These are phyloP conservation scores for Heliosperma pusillum DNA, from an alignment of 148 eudicot species.

Conservation along the genomic window DNA sequence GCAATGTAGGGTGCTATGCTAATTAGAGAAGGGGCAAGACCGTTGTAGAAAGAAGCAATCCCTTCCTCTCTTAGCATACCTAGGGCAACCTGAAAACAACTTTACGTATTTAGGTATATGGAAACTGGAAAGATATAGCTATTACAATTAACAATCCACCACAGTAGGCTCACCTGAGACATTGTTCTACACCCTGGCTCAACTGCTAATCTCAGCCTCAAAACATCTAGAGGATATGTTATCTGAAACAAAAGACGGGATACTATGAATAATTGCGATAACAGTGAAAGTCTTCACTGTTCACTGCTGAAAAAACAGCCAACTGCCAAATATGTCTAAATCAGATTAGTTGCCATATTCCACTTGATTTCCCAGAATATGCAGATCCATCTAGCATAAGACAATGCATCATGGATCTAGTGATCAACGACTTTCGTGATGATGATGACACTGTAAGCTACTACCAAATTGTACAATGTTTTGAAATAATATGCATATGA, in stretches of 20 bases:
- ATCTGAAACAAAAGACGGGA: conserved; percentile 49
- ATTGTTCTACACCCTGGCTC: conserved; percentile 82
- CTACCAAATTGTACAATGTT: not conserved
- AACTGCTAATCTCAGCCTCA: conserved; percentile 90
- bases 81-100: conserved; percentile 67
- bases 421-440: not conserved
- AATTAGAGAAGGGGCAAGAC: conserved; percentile 95
- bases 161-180: conserved; percentile 55
- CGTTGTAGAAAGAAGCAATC: conserved; percentile 74
- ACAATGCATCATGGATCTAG: not conserved
- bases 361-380: not conserved
- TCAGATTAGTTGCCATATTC: not conserved
- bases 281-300: not conserved
- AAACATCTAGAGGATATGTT: conserved; percentile 91
- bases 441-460: not conserved
- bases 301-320: not conserved
- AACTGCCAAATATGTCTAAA: not conserved
- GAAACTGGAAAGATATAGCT: not conserved
- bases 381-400: not conserved
- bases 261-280: conserved; percentile 11
- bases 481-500: not conserved
- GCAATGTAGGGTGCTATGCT: conserved; percentile 99
- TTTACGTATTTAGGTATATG: conserved; percentile 13
- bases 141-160: not conserved
- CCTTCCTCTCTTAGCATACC: conserved; percentile 95